These are phyloP conservation scores for Yarrowia porcina DNA, from an alignment of 805 yeast genomes.

Conservation along the genomic window DNA sequence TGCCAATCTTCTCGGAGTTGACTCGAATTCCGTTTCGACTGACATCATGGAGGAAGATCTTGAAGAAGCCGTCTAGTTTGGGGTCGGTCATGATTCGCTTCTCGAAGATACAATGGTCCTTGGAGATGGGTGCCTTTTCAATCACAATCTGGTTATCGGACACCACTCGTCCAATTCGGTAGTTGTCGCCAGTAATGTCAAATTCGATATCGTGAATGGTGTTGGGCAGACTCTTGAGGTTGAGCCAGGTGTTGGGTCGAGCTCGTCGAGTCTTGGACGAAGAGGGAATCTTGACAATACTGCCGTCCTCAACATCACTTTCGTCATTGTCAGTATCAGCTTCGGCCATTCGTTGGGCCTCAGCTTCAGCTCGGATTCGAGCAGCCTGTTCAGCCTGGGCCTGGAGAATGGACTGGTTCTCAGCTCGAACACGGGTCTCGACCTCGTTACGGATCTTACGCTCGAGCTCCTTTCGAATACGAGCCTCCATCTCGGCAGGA, in stretches of 20 bases:
- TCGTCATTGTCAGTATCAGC: conserved; percentile 16
- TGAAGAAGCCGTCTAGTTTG: conserved; percentile 6
- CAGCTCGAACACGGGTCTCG: conserved; percentile 3
- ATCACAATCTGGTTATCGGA: conserved; percentile 7
- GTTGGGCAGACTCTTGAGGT: conserved; percentile 4
- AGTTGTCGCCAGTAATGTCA: conserved; percentile 7
- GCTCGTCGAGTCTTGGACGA: background rate
- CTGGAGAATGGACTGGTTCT: conserved; percentile 10
- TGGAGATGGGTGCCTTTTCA: conserved; percentile 7
- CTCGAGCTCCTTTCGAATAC: conserved; percentile 1
- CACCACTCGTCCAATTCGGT: background rate
- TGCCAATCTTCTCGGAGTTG: background rate
- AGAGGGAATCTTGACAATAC: background rate
- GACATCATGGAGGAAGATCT: conserved; percentile 5
- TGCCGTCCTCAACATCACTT: background rate
- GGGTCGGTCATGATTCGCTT: conserved; percentile 3
- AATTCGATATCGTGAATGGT: background rate
- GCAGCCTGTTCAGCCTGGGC: conserved; percentile 20
- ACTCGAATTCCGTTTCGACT: conserved; percentile 20
- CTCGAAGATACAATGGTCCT: conserved; percentile 14
- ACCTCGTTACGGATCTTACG: background rate
- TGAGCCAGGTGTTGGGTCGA: conserved; percentile 8
- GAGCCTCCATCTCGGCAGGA: conserved; percentile 11
- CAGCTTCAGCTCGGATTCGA: conserved; percentile 16
- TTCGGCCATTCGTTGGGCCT: conserved; percentile 6